Percentiles rank a stretch among this genome's conserved stretches.
Evolutionary conservation across 106 monocot species (phyloP).

Genomic region (Dioscorea alata): DNA sequence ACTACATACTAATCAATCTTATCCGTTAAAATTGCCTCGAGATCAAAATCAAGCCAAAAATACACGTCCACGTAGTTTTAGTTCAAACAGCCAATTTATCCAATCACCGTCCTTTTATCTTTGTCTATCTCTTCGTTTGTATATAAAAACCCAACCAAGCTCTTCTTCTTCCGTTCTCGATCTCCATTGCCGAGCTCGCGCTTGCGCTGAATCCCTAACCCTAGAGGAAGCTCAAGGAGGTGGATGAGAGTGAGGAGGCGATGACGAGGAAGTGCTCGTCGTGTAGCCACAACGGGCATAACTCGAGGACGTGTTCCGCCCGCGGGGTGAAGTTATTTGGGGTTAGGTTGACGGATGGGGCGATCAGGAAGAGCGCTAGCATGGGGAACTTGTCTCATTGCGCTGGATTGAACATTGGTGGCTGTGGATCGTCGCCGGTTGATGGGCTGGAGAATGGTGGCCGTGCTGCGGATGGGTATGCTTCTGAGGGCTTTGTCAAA

Average conservation of each 20-base stretch:
- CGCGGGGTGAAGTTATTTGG: conserved; percentile 7
- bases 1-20: too few species aligned
- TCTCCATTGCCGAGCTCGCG: too few species aligned
- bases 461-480: not conserved
- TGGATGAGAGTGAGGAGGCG: not conserved
- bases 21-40: too few species aligned
- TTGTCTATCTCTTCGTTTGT: too few species aligned
- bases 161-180: too few species aligned
- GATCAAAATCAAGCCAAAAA: too few species aligned
- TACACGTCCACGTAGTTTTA: too few species aligned
- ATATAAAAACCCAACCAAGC: too few species aligned
- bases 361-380: conserved; percentile 14
- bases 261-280: conserved; percentile 11
- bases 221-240: not conserved
- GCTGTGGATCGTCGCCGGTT: not conserved
- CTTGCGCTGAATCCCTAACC: not conserved
- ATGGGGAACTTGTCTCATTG: conserved; percentile 10
- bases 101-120: too few species aligned
- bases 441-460: too few species aligned
- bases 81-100: too few species aligned
- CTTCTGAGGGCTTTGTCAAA: not conserved
- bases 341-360: conserved; percentile 11
- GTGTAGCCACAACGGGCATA: conserved; percentile 13
- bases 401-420: not conserved
- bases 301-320: conserved; percentile 9